These are phyloP conservation scores for Plantago ovata DNA, from an alignment of 257 asterid genomes.

Conservation along the genomic window DNA sequence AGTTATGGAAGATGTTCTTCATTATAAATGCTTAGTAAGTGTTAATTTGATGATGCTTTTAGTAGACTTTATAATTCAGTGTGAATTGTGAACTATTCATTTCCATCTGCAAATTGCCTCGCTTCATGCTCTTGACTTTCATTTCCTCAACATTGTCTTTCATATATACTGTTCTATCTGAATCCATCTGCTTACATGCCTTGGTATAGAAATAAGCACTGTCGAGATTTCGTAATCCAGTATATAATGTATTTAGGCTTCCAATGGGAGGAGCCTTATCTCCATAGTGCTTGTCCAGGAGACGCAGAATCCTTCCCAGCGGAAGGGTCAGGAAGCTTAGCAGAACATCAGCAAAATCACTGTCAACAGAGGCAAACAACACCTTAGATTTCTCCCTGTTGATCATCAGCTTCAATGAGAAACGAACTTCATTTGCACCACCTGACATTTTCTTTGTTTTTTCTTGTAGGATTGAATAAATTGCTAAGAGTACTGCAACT, in stretches of 20 bases:
- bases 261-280: slow-evolving; percentile 9
- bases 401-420: slow-evolving; percentile 19
- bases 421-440: not conserved
- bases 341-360: slow-evolving; percentile 23
- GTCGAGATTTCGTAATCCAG: not conserved
- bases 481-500: not conserved
- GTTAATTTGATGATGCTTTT: no score
- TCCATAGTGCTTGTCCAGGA: slow-evolving; percentile 18
- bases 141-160: no score
- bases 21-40: no score
- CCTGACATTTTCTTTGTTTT: slow-evolving; percentile 3
- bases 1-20: no score
- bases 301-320: slow-evolving; percentile 20
- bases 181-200: slow-evolving; percentile 4
- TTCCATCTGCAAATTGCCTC: no score
- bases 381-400: slow-evolving; percentile 22
- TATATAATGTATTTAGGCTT: slow-evolving; percentile 19
- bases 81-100: no score
- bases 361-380: slow-evolving; percentile 27
- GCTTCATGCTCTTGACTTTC: no score
- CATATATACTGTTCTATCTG: no score
- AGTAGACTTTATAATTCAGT: no score
- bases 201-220: not conserved
- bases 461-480: not conserved
- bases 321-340: slow-evolving; percentile 28